phyloP scores from a whole-genome alignment of 352 stramenopile genomes.

The Pythium monospermum region DNA sequence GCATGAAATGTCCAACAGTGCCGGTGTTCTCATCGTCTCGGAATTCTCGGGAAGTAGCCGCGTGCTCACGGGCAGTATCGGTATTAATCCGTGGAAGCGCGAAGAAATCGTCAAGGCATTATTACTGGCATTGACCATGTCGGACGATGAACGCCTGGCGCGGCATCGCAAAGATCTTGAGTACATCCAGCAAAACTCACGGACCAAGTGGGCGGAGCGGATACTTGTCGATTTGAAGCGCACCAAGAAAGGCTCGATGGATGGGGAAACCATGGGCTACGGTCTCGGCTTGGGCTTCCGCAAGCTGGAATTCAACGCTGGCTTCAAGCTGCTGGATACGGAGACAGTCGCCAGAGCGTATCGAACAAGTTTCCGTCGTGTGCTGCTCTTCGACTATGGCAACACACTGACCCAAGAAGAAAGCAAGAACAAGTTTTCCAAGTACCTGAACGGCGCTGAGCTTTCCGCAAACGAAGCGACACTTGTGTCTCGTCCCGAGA shows the following conservation, averaged over 20 bases:
- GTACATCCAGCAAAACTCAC: conserved; percentile 95
- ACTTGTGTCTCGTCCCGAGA: conserved; percentile 32
- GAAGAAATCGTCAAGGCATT: conserved; percentile 81
- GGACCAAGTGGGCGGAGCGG: conserved; percentile 95
- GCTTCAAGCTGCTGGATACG: conserved; percentile 93
- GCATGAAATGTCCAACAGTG: conserved; percentile 60
- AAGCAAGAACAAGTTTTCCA: conserved; percentile 66
- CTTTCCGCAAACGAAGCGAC: conserved; percentile 24
- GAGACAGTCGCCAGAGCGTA: conserved; percentile 90
- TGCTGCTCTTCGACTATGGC: conserved; percentile 98
- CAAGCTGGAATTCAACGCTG: conserved; percentile 95
- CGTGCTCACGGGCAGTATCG: conserved; percentile 94
- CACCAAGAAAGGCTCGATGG: conserved; percentile 72
- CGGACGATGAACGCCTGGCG: conserved; percentile 53
- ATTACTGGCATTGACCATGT: conserved; percentile 63
- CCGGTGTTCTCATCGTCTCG: conserved; percentile 93
- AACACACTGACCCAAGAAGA: conserved; percentile 95
- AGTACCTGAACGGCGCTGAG: conserved; percentile 63
- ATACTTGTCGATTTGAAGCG: conserved; percentile 98
- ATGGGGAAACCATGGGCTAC: conserved; percentile 92
- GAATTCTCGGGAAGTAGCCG: conserved; percentile 97
- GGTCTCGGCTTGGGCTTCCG: conserved; percentile 95
- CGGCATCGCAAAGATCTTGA: conserved; percentile 80
- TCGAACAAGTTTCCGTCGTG: conserved; percentile 68
- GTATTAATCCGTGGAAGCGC: conserved; percentile 98